Evolutionary conservation across 768 basidiomycete species (phyloP).

Genomic region (Mycena kentingensis): DNA sequence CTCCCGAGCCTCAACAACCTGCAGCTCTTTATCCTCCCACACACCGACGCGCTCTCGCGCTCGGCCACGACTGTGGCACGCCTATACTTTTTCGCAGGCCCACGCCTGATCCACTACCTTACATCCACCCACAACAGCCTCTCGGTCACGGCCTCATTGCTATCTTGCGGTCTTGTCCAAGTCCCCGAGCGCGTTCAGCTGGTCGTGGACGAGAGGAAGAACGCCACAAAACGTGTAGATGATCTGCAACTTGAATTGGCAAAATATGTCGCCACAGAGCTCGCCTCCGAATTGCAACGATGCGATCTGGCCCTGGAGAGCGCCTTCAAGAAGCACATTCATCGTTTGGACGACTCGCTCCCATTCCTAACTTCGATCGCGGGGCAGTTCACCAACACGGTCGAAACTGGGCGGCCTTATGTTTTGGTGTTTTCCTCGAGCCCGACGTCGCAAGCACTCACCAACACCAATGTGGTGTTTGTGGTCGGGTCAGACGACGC

Average conservation of each 20-base stretch:
- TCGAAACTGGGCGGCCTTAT: constrained; percentile 35
- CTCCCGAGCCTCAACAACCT: constrained; percentile 74
- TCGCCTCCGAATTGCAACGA: constrained; percentile 41
- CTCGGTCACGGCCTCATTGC: constrained; percentile 53
- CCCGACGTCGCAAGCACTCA: constrained; percentile 53
- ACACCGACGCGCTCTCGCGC: constrained; percentile 66
- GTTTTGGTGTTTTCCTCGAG: constrained; percentile 63
- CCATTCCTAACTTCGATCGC: constrained; percentile 62
- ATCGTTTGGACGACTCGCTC: constrained; percentile 66
- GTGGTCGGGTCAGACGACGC: constrained; percentile 62
- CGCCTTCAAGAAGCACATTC: constrained; percentile 51
- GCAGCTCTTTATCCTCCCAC: constrained; percentile 69
- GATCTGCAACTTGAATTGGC: constrained; percentile 73
- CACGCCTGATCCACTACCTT: constrained; percentile 68
- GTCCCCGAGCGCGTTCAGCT: constrained; percentile 70
- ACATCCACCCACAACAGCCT: constrained; percentile 58
- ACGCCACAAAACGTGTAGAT: constrained; percentile 63
- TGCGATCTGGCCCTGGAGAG: constrained; percentile 25
- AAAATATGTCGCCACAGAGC: constrained; percentile 42
- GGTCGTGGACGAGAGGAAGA: constrained; percentile 67
- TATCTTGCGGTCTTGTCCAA: constrained; percentile 69
- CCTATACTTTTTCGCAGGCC: constrained; percentile 82
- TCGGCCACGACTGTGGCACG: constrained; percentile 65
- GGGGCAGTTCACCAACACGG: constrained; percentile 23
- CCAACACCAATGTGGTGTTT: constrained; percentile 57